These are phyloP conservation scores for Rhodotorula sp. DNA, from an alignment of 1,284 basidiomycete genomes.

Conservation along the genomic window DNA sequence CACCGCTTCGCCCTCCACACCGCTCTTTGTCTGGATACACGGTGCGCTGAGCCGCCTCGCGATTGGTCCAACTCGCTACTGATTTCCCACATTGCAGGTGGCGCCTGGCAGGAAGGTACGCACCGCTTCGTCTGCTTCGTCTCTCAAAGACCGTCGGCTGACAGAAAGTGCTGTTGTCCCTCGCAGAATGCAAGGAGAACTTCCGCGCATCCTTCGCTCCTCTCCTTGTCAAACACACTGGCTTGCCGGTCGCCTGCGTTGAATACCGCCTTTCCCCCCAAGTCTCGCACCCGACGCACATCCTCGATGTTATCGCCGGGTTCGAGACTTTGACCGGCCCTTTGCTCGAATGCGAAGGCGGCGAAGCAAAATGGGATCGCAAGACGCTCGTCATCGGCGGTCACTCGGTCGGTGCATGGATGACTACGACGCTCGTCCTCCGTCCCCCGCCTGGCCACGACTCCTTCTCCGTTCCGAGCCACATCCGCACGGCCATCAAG, in stretches of 20 bases:
- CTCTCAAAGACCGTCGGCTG: too few relatives aligned
- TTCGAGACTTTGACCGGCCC: constrained; percentile 14
- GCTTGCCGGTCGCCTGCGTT: constrained; percentile 25
- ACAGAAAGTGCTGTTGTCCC: too few relatives aligned
- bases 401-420: constrained; percentile 37
- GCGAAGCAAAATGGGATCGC: constrained; percentile 20
- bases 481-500: constrained; percentile 14
- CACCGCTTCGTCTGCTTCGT: background rate
- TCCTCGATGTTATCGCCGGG: constrained; percentile 26
- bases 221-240: constrained; percentile 9
- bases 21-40: constrained; percentile 32
- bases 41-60: background rate
- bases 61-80: background rate
- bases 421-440: constrained; percentile 19
- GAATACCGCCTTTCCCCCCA: constrained; percentile 34
- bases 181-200: constrained; percentile 28
- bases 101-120: constrained; percentile 1
- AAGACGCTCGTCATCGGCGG: constrained; percentile 16
- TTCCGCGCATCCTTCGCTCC: constrained; percentile 20
- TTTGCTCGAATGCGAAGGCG: constrained; percentile 11
- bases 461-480: constrained; percentile 11
- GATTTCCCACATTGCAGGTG: background rate
- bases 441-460: background rate
- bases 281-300: constrained; percentile 25
- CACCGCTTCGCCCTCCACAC: constrained; percentile 2